These are phyloP conservation scores for Tulasnella sp. DNA, from an alignment of 768 basidiomycete genomes.

Conservation along the genomic window DNA sequence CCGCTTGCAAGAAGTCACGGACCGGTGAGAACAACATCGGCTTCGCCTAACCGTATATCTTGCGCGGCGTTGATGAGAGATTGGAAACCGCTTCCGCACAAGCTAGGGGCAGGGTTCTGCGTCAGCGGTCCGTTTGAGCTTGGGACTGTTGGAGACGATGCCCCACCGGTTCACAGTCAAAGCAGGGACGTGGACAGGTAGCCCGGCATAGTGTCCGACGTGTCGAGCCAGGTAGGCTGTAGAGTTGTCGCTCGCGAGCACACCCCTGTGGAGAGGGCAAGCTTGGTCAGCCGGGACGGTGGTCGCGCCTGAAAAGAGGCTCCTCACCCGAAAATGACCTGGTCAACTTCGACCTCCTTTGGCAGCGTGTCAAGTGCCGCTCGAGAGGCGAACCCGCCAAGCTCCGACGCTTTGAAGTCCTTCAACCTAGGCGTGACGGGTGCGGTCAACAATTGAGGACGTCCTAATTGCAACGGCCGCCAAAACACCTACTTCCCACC, in stretches of 20 bases:
- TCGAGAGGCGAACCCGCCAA: constrained; percentile 47
- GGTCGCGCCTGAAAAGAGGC: neutral
- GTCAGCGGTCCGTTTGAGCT: neutral
- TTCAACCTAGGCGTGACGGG: constrained; percentile 39
- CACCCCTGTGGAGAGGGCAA: constrained; percentile 40
- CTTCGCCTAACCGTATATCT: constrained; percentile 46
- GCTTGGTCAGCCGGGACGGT: constrained; percentile 12
- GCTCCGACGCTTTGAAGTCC: constrained; percentile 44
- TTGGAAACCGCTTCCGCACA: constrained; percentile 49
- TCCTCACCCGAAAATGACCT: constrained; percentile 48
- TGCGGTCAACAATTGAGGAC: neutral
- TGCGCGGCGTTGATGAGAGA: constrained; percentile 47
- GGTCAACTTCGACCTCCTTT: constrained; percentile 45
- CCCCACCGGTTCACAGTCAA: constrained; percentile 46
- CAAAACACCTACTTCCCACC: constrained; percentile 43
- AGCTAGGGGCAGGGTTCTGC: constrained; percentile 36
- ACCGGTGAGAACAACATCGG: constrained; percentile 46
- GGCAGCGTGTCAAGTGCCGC: constrained; percentile 47
- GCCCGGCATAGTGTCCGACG: constrained; percentile 47
- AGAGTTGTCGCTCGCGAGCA: constrained; percentile 46
- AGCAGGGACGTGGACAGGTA: constrained; percentile 45
- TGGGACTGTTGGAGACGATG: neutral
- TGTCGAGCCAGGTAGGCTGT: constrained; percentile 48
- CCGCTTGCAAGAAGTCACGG: constrained; percentile 31
- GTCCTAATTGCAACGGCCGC: too few species aligned